Conservation (phyloP, 805 yeast genomes). For the Lipomyces mesembrius region DNA sequence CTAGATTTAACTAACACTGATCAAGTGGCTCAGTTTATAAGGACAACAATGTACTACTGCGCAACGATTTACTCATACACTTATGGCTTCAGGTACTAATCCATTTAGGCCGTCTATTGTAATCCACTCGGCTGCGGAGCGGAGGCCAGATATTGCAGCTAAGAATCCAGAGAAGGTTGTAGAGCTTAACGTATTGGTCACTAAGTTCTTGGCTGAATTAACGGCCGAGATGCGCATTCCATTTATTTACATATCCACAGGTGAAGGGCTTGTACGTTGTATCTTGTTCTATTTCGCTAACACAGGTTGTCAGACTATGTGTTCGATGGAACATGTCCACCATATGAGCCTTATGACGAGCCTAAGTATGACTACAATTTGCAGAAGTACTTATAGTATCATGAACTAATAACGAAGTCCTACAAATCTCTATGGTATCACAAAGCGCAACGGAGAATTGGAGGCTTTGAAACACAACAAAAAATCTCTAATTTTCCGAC, state of each 20-base stretch:
- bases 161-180: constrained; percentile 18
- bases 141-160: constrained; percentile 27
- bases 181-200: constrained; percentile 20
- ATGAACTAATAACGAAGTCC: constrained; percentile 21
- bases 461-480: constrained; percentile 14
- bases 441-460: constrained; percentile 28
- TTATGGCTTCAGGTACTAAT: neutral
- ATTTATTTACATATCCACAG: constrained; percentile 32
- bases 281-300: neutral
- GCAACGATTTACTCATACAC: neutral
- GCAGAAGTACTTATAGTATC: neutral
- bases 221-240: constrained; percentile 26
- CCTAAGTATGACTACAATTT: constrained; percentile 20
- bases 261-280: constrained; percentile 6
- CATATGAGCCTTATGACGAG: constrained; percentile 32
- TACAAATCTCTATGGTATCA: constrained; percentile 28
- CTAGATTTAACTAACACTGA: constrained; percentile 21
- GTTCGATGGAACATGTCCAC: constrained; percentile 32
- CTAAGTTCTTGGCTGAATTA: constrained; percentile 22
- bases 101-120: constrained; percentile 26
- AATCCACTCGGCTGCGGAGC: constrained; percentile 35
- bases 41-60: constrained; percentile 9
- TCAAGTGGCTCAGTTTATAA: constrained; percentile 8
- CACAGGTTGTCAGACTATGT: constrained; percentile 27
- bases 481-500: constrained; percentile 19